Percentiles rank a stretch among this genome's conserved stretches.
phyloP scores from a whole-genome alignment of 352 stramenopile species.

The Globisporangium megalacanthum region DNA sequence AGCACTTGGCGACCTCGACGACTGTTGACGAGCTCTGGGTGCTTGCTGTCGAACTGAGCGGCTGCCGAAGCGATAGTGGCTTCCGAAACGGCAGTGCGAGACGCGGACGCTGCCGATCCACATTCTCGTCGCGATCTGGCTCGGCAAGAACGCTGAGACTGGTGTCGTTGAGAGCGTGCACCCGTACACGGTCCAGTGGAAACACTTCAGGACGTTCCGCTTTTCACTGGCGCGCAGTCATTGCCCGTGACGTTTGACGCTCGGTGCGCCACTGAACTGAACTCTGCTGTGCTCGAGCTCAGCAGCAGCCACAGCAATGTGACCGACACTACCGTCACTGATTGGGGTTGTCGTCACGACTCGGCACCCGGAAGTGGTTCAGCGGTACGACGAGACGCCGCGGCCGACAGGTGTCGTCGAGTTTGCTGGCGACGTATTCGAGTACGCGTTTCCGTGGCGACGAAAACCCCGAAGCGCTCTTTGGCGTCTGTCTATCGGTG shows the following conservation, averaged over 20 bases:
- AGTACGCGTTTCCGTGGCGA: constrained; percentile 54
- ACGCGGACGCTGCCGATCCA: constrained; percentile 37
- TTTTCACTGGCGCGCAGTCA: constrained; percentile 52
- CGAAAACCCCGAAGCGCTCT: constrained; percentile 51
- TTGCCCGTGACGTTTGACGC: constrained; percentile 65
- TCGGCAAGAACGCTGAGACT: constrained; percentile 66
- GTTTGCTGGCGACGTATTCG: constrained; percentile 50
- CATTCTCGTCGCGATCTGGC: constrained; percentile 62
- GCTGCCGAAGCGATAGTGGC: too few relatives aligned
- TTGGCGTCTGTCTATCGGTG: constrained; percentile 55
- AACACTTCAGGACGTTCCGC: constrained; percentile 27
- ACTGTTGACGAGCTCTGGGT: constrained; percentile 67
- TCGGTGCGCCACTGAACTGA: constrained; percentile 34
- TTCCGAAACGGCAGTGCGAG: too few relatives aligned
- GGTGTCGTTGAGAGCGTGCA: constrained; percentile 60
- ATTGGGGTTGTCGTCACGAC: background rate
- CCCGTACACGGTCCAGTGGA: constrained; percentile 33
- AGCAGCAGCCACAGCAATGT: constrained; percentile 12
- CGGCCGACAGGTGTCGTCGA: constrained; percentile 53
- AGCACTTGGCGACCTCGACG: constrained; percentile 55
- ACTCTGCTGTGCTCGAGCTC: constrained; percentile 19
- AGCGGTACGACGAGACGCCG: constrained; percentile 24
- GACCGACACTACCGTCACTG: constrained; percentile 4
- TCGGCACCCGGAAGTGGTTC: constrained; percentile 22
- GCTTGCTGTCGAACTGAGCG: too few relatives aligned